Conservation (phyloP, 768 basidiomycete genomes). For the Suillus paluster region DNA sequence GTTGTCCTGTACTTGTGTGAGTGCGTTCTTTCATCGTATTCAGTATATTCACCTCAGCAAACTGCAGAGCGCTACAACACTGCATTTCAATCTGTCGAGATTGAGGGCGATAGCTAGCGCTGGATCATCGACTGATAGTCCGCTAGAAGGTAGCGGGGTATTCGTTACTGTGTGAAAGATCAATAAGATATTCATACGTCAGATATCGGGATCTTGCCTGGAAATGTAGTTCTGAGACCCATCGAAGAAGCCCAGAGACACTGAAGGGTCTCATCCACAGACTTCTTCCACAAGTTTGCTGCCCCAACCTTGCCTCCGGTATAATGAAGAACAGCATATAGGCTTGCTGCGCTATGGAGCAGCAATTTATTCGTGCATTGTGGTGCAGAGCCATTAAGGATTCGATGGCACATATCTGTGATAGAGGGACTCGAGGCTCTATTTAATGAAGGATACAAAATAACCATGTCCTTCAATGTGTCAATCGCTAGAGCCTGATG, state of each 20-base stretch:
- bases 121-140: slow-evolving; percentile 47
- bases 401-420: slow-evolving; percentile 55
- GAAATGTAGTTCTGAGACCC: slow-evolving; percentile 64
- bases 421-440: slow-evolving; percentile 57
- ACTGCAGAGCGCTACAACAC: slow-evolving; percentile 52
- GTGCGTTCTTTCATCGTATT: slow-evolving; percentile 4
- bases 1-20: slow-evolving; percentile 45
- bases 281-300: slow-evolving; percentile 73
- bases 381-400: slow-evolving; percentile 58
- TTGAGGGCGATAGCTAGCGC: slow-evolving; percentile 55
- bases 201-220: slow-evolving; percentile 15
- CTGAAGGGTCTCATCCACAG: slow-evolving; percentile 67
- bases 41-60: slow-evolving; percentile 53
- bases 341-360: slow-evolving; percentile 51
- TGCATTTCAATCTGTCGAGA: slow-evolving; percentile 63
- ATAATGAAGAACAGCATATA: slow-evolving; percentile 67
- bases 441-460: slow-evolving; percentile 70
- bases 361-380: slow-evolving; percentile 44
- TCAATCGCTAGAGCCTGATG: slow-evolving; percentile 48
- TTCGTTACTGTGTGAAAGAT: slow-evolving; percentile 18
- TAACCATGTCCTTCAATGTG: slow-evolving; percentile 59
- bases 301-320: slow-evolving; percentile 84
- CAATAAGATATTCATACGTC: background rate
- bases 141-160: slow-evolving; percentile 16
- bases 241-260: slow-evolving; percentile 69